Base-by-base conservation (phyloP, 306 rosid genomes). In the Lupinus albus region DNA sequence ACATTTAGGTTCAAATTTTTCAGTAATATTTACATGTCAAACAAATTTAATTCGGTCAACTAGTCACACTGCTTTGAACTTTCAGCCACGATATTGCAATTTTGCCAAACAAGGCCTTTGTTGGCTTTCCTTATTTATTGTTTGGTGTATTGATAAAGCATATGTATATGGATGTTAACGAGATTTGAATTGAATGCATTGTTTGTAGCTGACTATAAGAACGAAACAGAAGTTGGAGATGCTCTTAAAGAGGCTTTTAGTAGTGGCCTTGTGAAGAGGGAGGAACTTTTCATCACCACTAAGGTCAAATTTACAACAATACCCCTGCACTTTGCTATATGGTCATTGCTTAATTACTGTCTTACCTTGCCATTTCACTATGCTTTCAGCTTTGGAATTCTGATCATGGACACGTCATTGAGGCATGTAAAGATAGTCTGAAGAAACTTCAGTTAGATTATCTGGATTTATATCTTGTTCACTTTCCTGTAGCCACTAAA, bases 301-400 rank as follows among this genome's bases (percentile, higher is more conserved):
- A 91, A 91, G 91, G 97, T 72, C 53, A 2, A 2, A 2, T 25
- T 25, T 25, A 25, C 30, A 48, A n/a, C n/a, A n/a, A n/a, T n/a
- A n/a, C n/a, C n/a, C n/a, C n/a, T n/a, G n/a, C n/a, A n/a, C n/a
- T n/a, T n/a, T n/a, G n/a, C n/a, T n/a, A n/a, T n/a, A n/a, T n/a
- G n/a, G n/a, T n/a, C n/a, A 16, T 67, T 18, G 4, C 48, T 65
- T 56, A 46, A 18, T 73, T 59, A 78, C 44, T 41, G 4, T 32
- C 25, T 69, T 67, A 56, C 17, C 21, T 56, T 77, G 48, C 49
- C 36, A 14, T 51, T 71, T 57, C 38, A 62, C 72, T 70, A 7
- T 72, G 35, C 52, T 56, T 84, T 82, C 87, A 89, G 97, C 95
- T 93, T 61, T 89, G 98, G 98, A 93, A 93, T 80, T 93, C 95